Evolutionary conservation across 129 eudicot genomes (phyloP), one percentile per base, ranked within the genome.

Genomic region (Lactuca saligna): DNA sequence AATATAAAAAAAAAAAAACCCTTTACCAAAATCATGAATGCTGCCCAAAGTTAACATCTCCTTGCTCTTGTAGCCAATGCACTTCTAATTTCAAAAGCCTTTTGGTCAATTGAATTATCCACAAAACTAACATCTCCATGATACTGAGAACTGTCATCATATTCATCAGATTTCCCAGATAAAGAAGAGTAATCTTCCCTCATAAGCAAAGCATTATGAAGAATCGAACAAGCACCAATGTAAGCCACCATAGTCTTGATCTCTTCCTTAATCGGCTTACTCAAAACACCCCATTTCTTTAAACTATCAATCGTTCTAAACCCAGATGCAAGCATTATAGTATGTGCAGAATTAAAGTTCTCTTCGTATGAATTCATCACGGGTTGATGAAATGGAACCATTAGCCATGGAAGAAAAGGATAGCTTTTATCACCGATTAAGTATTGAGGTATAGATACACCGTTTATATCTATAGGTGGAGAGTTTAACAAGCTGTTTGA

Each of bases 151-250:
- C 54, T 54, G 11, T 63, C 73, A 34, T 63, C 65, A 62, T 32
- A 14, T 33, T 83, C 93, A 77, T 64, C 81, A 2, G 57, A 34
- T 10, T 68, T 83, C n/a, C 65, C 82, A 8, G 85, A 73, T 65
- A 86, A 80, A 34, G 87, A 82, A 34, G 96, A 82, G 55, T 78
- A 84, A 86, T 92, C 98, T 49, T 88, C 98, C 78, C 96, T 86
- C 58, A 71, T 70, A 2, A 92, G 67, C 89, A 92, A 72, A 70
- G 83, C 89, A 57, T 92, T 92, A 67, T 88, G 95, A 65, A 92
- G 87, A 57, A 92, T 92, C 12, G 95, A 85, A 79, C 96, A 92
- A 33, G 96, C 89, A 65, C 96, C 96, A 57, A 88, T 74, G 51
- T 85, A 86, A 70, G 85, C 96, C 63, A 92, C 98, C 12, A 75